These are phyloP conservation scores for Trypanosomatidae sp. DNA, from an alignment of 208 protist species.

Conservation along the genomic window DNA sequence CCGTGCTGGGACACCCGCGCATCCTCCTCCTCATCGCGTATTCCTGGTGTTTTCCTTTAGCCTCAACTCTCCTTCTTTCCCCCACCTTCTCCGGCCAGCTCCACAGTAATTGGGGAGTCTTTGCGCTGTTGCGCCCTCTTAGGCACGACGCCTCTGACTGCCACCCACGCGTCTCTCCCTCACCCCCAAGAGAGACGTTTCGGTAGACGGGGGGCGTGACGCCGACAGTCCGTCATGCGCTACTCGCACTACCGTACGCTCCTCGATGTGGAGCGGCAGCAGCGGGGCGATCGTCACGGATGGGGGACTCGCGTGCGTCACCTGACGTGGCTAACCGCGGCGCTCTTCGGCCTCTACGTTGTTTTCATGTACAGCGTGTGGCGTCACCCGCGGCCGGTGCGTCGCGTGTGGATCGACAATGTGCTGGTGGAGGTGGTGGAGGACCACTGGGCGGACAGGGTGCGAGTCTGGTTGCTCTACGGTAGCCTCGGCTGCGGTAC, in stretches of 20 bases:
- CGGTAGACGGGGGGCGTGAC: not conserved
- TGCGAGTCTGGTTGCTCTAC: slow-evolving; percentile 18
- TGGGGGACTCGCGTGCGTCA: slow-evolving; percentile 15
- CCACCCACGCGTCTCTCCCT: not conserved
- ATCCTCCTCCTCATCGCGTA: not conserved
- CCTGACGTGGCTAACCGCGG: slow-evolving; percentile 16
- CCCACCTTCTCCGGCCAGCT: not conserved
- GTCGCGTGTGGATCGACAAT: slow-evolving; percentile 63
- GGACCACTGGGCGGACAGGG: slow-evolving; percentile 30
- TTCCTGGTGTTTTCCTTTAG: not conserved
- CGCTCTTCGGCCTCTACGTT: slow-evolving; percentile 13
- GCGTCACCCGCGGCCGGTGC: slow-evolving; percentile 35
- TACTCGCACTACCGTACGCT: slow-evolving; percentile 28
- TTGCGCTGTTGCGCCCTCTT: not conserved
- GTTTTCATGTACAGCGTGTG: slow-evolving; percentile 25
- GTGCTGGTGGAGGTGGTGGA: slow-evolving; percentile 81
- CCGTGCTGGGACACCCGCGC: not conserved
- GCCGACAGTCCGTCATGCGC: slow-evolving; percentile 10
- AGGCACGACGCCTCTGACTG: not conserved
- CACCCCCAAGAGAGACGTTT: not conserved
- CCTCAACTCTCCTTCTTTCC: not conserved
- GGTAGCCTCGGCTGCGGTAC: slow-evolving; percentile 16
- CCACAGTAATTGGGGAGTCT: not conserved
- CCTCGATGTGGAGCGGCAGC: slow-evolving; percentile 27
- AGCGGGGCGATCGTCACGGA: slow-evolving; percentile 11